Base-by-base conservation (phyloP, 208 protist species). In the Leishmania arabica region DNA sequence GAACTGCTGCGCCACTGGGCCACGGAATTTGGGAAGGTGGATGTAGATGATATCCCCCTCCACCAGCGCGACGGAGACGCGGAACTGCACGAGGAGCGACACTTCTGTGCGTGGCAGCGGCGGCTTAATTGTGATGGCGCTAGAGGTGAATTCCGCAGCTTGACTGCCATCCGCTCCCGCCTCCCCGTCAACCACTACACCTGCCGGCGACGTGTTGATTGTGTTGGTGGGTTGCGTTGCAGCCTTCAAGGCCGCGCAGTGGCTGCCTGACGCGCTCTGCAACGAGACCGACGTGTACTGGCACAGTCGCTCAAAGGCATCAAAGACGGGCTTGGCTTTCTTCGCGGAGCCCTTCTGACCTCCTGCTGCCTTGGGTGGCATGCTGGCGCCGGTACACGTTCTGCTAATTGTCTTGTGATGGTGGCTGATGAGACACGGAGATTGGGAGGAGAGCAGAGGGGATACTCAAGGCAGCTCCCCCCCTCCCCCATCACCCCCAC, bases 11-110 rank as follows among this genome's bases (percentile, higher is more conserved):
- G 92, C 88, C 19, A 65, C 76, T 49, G 74, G 84, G 6, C 90
- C 93, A 37, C 80, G 81, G 80, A 97, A 97, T 47, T 89, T 89
- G 6, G 93, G 91, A 27, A 97, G 83, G 71, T 86, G 80, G 24
- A 97, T 62, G 45, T 88, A 89, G 47, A 97, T 75, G 56, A 85
- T 64, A 74, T 97, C 93, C 17, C 92, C 91, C 74, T 87, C 87
- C 54, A 84, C 71, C 65, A 97, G 75, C 21, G 82, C 60, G 27
- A 94, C 92, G n/a, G 84, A 85, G 82, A 84, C 92, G 49, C 92
- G 91, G 80, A 95, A 95, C 80, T 95, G 86, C 74, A 97, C 76
- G 31, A 71, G 75, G 45, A 97, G 75, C 8, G 76, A 70, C 40
- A 94, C 91, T 78, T 94, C 91, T 42, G 88, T 86, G 60, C 84